phyloP scores from a whole-genome alignment of 2,329 filamentous ascomycete genomes.

The Colletotrichum destructivum region DNA sequence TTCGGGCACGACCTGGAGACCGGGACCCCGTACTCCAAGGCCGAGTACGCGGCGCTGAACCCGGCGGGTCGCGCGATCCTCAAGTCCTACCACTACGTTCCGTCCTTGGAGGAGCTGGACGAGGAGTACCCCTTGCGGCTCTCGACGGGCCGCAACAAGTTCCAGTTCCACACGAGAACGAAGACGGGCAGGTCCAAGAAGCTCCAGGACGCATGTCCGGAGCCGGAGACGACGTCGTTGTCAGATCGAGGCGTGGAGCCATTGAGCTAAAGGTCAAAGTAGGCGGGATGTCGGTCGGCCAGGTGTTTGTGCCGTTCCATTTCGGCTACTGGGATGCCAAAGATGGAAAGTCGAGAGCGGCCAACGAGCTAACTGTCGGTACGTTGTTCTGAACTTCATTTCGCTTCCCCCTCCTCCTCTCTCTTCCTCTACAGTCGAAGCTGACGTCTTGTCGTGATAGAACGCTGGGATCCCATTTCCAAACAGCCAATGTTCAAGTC shows the following conservation, averaged over 20 bases:
- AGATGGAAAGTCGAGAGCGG: constrained; percentile 48
- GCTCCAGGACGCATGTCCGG: constrained; percentile 50
- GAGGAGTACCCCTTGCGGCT: constrained; percentile 52
- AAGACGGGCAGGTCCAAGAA: constrained; percentile 52
- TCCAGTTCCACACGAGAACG: constrained; percentile 56
- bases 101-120: constrained; percentile 49
- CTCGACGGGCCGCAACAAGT: constrained; percentile 45
- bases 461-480: constrained; percentile 51
- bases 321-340: constrained; percentile 55
- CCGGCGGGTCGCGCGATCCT: constrained; percentile 54
- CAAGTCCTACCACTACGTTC: constrained; percentile 51
- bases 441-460: not conserved
- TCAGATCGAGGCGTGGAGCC: constrained; percentile 49
- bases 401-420: too few relatives aligned
- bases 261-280: constrained; percentile 50
- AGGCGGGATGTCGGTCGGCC: constrained; percentile 49
- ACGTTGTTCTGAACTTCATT: constrained; percentile 12
- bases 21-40: constrained; percentile 50
- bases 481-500: constrained; percentile 56
- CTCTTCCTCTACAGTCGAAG: not conserved
- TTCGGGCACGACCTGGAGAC: constrained; percentile 57
- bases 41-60: constrained; percentile 50
- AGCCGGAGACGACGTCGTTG: constrained; percentile 53
- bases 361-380: constrained; percentile 56
- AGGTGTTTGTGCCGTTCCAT: constrained; percentile 57